Percentiles rank a stretch among this genome's conserved stretches.
These are phyloP conservation scores for Podospora pseudoanserina DNA, from an alignment of 495 filamentous ascomycete species.

Conservation along the genomic window DNA sequence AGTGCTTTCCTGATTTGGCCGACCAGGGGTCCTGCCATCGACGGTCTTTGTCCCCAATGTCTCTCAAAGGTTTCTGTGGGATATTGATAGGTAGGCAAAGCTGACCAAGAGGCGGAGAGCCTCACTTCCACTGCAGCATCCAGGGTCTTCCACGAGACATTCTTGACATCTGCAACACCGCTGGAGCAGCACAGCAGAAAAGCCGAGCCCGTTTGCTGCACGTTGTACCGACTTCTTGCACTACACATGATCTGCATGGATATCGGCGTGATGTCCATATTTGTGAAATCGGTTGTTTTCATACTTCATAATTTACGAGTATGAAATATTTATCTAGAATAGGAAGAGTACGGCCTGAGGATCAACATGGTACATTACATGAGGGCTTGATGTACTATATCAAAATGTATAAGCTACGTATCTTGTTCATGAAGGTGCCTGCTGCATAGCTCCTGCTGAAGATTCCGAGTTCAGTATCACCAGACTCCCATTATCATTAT, in stretches of 20 bases:
- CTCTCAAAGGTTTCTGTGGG: background rate
- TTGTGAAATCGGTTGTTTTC: no score
- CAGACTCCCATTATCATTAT: conserved; percentile 55
- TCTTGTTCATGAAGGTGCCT: background rate
- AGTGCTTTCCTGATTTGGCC: background rate
- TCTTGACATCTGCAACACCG: background rate
- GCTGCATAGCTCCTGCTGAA: background rate
- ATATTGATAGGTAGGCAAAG: background rate
- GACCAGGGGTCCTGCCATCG: background rate
- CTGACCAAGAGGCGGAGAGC: background rate
- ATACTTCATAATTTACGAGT: no score
- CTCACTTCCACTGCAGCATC: background rate
- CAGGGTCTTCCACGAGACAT: background rate
- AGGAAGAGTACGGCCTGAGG: no score
- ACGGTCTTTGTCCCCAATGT: background rate
- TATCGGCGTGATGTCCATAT: no score
- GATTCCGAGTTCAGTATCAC: conserved; percentile 29
- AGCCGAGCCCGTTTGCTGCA: background rate
- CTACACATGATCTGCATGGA: background rate
- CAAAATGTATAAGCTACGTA: background rate
- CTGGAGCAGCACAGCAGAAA: background rate
- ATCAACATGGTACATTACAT: no score
- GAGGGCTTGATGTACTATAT: no score
- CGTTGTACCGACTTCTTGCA: background rate
- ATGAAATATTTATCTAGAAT: no score